phyloP scores from a whole-genome alignment of 2,329 filamentous ascomycete genomes.

The Boeremia exigua region DNA sequence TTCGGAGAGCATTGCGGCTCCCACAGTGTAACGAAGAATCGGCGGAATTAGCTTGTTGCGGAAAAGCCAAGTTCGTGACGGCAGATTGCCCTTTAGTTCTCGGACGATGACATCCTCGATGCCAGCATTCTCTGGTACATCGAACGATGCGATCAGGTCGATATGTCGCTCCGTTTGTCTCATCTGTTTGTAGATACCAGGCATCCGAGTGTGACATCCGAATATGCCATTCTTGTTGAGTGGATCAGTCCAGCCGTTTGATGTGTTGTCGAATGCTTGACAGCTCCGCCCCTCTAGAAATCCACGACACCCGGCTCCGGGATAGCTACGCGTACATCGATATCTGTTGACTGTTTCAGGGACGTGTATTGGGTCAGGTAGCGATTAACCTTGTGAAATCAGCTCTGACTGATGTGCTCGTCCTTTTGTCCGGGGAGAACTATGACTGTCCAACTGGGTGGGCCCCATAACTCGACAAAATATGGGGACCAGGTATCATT shows the following conservation, averaged over 20 bases:
- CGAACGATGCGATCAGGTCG: conserved; percentile 1
- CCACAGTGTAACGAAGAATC: neutral
- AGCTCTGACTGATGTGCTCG: neutral
- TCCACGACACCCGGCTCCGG: neutral
- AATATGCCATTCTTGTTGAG: neutral
- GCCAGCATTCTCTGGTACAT: neutral
- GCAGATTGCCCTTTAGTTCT: neutral
- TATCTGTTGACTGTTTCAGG: neutral
- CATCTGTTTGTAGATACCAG: neutral
- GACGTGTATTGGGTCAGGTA: neutral
- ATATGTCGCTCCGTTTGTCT: neutral
- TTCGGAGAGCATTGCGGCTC: neutral
- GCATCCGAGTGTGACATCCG: neutral
- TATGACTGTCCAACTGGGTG: neutral
- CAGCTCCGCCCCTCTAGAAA: neutral
- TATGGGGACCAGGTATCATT: neutral
- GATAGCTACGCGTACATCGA: neutral
- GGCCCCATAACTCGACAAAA: neutral
- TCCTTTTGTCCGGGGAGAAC: neutral
- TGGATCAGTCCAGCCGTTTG: neutral
- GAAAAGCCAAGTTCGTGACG: neutral
- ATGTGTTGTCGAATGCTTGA: neutral
- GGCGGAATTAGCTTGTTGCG: neutral
- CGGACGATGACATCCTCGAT: neutral
- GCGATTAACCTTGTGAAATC: neutral